phyloP scores from a whole-genome alignment of 2,329 filamentous ascomycete genomes.

The Cercospora sp. region DNA sequence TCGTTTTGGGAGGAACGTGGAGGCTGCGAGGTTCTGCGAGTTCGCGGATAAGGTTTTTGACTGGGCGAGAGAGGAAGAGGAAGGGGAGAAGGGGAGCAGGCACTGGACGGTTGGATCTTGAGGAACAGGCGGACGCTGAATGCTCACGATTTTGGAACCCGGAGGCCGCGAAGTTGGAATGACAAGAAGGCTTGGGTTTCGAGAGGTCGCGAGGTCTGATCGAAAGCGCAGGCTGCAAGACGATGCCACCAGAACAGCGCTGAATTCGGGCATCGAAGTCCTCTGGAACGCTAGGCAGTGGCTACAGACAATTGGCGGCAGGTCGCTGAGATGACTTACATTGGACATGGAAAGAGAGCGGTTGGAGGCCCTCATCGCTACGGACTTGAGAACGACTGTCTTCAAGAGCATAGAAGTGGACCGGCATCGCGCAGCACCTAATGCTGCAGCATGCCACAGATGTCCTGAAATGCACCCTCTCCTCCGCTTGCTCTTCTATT shows the following conservation, averaged over 20 bases:
- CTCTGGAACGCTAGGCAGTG: neutral
- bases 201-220: neutral
- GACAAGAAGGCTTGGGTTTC: neutral
- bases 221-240: neutral
- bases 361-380: neutral
- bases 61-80: slow-evolving; percentile 13
- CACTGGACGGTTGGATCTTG: neutral
- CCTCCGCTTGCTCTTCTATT: neutral
- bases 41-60: slow-evolving; percentile 17
- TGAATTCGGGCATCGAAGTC: neutral
- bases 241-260: neutral
- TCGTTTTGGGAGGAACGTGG: slow-evolving; percentile 21
- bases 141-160: neutral
- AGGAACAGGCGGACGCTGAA: neutral
- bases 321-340: neutral
- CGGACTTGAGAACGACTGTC: neutral
- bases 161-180: neutral
- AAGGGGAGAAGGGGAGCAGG: neutral
- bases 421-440: neutral
- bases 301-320: neutral
- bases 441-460: neutral
- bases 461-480: neutral
- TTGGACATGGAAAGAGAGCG: neutral
- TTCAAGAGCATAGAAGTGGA: neutral
- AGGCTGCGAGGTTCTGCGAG: slow-evolving; percentile 22